Evolutionary conservation across 2,329 filamentous ascomycete genomes (phyloP), one percentile per base, ranked within the genome.

Genomic region (Epichloe glyceriae): DNA sequence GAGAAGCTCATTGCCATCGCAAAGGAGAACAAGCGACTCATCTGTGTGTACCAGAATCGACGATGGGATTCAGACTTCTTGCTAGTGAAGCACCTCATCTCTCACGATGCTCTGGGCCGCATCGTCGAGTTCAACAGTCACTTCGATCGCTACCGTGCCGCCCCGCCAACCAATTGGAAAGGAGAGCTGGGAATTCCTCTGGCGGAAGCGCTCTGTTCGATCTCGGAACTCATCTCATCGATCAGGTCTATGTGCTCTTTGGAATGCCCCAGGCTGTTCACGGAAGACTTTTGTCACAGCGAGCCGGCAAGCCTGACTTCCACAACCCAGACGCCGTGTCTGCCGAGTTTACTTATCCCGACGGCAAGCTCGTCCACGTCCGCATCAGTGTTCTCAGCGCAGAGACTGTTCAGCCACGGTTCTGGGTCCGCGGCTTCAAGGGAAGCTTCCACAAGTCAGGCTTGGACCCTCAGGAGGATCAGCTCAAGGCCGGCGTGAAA

Each of bases 41-140:
- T 86, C 53, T 80, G 80, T 55, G 82, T 86, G n/a, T 86, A 84
- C 65, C 83, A 86, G 70, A 86, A 88, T 70, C 79, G 87, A 33
- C 74, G 87, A 49, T 91, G 80, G 78, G 87, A 93, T 62, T 73
- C 79, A 35, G 87, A 91, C 67, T 93, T 87, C 57, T 67, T 85
- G 44, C 87, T 85, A 0, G 71, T 88, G 44, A 73, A 73, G 57
- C 74, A 81, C 57, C 73, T 90, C 26, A 60, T 89, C 37, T 66
- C 68, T 12, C 72, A 76, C 33, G 78, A 74, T 38, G 70, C 70
- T 0, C 71, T 91, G 4, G 87, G 86, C 50, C 76, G 85, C n/a
- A 69, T 90, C 39, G 75, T 85, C 50, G 86, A 91, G 67, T 87
- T 85, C 61, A 80, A 89, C 65, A 85, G 83, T 20, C 86, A 90